Evolutionary conservation across 2,329 filamentous ascomycete genomes (phyloP).

Genomic region (Venturia nashicola): DNA sequence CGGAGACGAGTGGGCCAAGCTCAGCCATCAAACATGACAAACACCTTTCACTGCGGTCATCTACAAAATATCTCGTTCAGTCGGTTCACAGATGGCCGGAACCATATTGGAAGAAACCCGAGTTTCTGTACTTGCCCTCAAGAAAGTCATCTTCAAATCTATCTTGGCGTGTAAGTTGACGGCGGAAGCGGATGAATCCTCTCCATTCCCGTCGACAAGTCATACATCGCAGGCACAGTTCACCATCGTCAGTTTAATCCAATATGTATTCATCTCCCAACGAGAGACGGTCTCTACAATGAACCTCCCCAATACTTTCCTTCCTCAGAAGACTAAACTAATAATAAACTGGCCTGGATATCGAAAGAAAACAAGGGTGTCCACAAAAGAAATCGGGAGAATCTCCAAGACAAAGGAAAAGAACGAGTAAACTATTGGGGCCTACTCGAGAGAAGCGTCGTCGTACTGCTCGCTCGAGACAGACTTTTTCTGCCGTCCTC

Average conservation of each 20-base stretch:
- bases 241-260: neutral
- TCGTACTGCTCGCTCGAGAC: neutral
- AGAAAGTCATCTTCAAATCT: too few species aligned
- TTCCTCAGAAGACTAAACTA: neutral
- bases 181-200: too few species aligned
- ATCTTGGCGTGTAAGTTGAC: too few species aligned
- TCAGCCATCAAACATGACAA: neutral
- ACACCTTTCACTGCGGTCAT: neutral
- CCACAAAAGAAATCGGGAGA: neutral
- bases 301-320: neutral
- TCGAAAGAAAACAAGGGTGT: neutral
- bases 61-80: too few species aligned
- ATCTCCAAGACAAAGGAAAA: slow-evolving; percentile 3
- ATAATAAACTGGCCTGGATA: slow-evolving; percentile 4
- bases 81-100: too few species aligned
- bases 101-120: too few species aligned
- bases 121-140: too few species aligned
- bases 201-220: too few species aligned
- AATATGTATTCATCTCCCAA: neutral
- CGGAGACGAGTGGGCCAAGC: neutral
- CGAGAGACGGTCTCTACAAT: neutral
- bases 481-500: neutral
- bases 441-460: neutral
- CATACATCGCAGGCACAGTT: neutral
- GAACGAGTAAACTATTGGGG: neutral